These are phyloP conservation scores for Lachnellula suecica DNA, from an alignment of 2,329 filamentous ascomycete species.

Conservation along the genomic window DNA sequence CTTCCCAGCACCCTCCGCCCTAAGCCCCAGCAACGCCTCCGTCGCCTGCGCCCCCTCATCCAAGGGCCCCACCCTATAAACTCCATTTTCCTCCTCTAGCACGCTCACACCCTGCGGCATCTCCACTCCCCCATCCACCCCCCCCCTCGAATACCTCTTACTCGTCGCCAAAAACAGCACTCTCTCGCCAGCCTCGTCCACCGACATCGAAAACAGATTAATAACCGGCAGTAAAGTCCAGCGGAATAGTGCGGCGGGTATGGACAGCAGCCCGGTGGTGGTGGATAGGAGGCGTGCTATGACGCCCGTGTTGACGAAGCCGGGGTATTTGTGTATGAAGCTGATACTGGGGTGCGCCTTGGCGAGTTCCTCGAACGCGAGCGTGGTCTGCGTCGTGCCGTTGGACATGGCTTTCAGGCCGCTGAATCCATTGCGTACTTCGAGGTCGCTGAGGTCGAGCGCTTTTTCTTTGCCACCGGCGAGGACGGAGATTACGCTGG, in stretches of 20 bases:
- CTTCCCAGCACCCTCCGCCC: conserved; percentile 30
- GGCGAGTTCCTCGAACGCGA: conserved; percentile 50
- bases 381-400: conserved; percentile 49
- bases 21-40: conserved; percentile 28
- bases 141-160: conserved; percentile 31
- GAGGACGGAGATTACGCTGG: conserved; percentile 54
- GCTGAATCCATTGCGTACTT: conserved; percentile 33
- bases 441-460: conserved; percentile 44
- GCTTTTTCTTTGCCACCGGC: conserved; percentile 53
- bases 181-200: conserved; percentile 38
- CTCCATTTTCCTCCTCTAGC: conserved; percentile 35
- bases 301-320: conserved; percentile 38
- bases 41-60: conserved; percentile 32
- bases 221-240: conserved; percentile 29
- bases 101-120: conserved; percentile 20
- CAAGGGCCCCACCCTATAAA: conserved; percentile 37
- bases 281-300: conserved; percentile 24
- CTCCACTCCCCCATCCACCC: conserved; percentile 20
- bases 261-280: conserved; percentile 23
- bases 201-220: conserved; percentile 28
- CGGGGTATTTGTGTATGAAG: conserved; percentile 42
- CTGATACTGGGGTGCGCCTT: conserved; percentile 40
- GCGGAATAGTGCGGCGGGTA: conserved; percentile 19
- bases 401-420: conserved; percentile 43
- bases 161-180: conserved; percentile 39